Percentiles rank a stretch among this genome's conserved stretches.
These are phyloP conservation scores for Baorangia bicolor DNA, from an alignment of 768 basidiomycete genomes.

Conservation along the genomic window DNA sequence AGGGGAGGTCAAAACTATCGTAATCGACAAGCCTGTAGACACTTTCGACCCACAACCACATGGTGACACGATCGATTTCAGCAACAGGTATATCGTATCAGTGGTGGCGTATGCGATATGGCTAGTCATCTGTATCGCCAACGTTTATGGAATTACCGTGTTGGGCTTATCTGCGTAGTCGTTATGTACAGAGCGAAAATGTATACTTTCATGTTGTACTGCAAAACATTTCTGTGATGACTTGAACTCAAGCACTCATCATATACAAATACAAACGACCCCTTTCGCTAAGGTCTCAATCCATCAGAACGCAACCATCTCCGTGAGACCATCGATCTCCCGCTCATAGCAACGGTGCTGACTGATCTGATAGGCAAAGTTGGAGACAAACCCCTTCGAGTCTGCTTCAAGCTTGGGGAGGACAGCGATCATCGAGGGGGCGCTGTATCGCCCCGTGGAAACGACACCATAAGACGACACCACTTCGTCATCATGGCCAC, in stretches of 20 bases:
- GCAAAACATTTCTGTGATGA: background rate
- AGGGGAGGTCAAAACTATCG: background rate
- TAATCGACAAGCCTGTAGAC: constrained; percentile 5
- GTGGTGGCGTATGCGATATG: constrained; percentile 46
- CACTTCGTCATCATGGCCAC: constrained; percentile 36
- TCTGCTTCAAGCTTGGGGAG: constrained; percentile 42
- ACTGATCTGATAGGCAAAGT: constrained; percentile 63
- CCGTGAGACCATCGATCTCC: constrained; percentile 55
- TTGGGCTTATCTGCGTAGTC: constrained; percentile 27
- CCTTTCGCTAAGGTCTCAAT: background rate
- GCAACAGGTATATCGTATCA: constrained; percentile 39
- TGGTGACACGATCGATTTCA: constrained; percentile 38
- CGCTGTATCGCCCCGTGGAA: constrained; percentile 53
- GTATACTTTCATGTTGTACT: background rate
- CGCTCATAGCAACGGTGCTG: constrained; percentile 65
- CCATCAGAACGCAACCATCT: constrained; percentile 47
- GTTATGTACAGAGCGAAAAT: background rate
- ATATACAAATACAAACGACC: constrained; percentile 8
- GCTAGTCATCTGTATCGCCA: constrained; percentile 48
- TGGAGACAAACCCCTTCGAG: constrained; percentile 53
- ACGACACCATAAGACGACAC: constrained; percentile 61
- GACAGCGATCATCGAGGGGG: constrained; percentile 39
- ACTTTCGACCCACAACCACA: background rate
- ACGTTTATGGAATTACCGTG: constrained; percentile 51
- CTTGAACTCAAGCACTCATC: background rate